Evolutionary conservation across 2,329 filamentous ascomycete genomes (phyloP), one percentile per base, ranked within the genome.

Genomic region (Monilinia vaccinii-corymbosi): DNA sequence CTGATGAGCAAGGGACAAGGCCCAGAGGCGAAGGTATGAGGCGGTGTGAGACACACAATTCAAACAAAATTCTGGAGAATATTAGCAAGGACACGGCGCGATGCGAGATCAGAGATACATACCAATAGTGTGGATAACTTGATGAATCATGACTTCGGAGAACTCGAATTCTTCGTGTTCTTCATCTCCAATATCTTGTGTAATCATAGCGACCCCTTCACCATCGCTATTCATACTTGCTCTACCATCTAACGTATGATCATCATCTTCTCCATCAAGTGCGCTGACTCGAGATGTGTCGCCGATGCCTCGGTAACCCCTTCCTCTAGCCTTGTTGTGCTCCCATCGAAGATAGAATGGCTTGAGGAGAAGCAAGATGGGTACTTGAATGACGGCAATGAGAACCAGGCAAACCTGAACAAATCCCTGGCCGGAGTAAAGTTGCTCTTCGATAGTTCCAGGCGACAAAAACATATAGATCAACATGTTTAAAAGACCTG

Each of bases 391-490:
- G 57, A 97, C 79, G 4, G 94, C 95, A 64, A 97, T 74, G 32
- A 96, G 80, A 25, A 99, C 77, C 40, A 99, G 78, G 57, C 89
- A 73, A 14, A 90, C 77, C 74, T 99, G 94, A 0, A 99, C 81
- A 2, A 73, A 73, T 16, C 79, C 82, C 74, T 99, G 94, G 46
- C 89, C 89, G 25, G 78, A 23, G 73, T 96, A 99, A 6, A 99
- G 80, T 55, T 81, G 81, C 63, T 90, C 83, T 52, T 89, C 86
- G 18, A 86, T 71, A 0, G 75, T 88, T 56, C 91, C 91, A 4
- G 94, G 94, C 65, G 87, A 85, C 67, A 99, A 77, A 79, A 99
- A 99, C 95, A 99, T 99, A 82, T 97, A 97, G 71, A 99, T 99
- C 71, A 99, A 80, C 93, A 97, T 97, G 81, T 99, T 99, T 64